Conservation (phyloP, 768 basidiomycete genomes). For the Exidia glandulosa region DNA sequence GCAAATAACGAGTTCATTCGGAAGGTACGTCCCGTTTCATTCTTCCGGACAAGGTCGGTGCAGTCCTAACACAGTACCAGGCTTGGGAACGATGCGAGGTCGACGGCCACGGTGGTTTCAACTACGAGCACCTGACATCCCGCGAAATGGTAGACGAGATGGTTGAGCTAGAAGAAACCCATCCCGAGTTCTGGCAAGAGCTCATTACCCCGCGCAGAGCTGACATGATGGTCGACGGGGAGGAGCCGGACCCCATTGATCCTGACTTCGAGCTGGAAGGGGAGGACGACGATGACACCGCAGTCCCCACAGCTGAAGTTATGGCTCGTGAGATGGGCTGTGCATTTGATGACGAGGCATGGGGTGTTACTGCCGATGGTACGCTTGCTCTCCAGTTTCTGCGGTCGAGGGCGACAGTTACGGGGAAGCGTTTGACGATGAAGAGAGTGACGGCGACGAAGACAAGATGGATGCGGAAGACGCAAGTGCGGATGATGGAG, state of each 20-base stretch:
- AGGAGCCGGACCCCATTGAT: too few species aligned
- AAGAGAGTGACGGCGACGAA: neutral
- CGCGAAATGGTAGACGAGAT: neutral
- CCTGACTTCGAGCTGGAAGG: too few species aligned
- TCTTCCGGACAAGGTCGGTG: neutral
- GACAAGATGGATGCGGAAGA: neutral
- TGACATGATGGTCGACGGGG: neutral
- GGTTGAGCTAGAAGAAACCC: neutral
- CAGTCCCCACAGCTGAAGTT: neutral
- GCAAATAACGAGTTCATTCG: constrained; percentile 18
- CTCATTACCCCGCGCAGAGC: neutral
- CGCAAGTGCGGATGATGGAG: too few species aligned
- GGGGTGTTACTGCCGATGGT: neutral
- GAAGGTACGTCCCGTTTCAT: too few species aligned
- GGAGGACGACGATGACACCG: neutral
- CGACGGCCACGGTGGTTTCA: neutral
- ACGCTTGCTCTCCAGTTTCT: neutral
- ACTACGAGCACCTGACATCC: neutral
- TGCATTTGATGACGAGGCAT: neutral
- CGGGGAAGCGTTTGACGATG: neutral
- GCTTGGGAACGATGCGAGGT: neutral
- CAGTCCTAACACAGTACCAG: too few species aligned
- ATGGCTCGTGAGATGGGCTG: neutral
- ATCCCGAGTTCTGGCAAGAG: neutral
- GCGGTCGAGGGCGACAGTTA: too few species aligned